Evolutionary conservation across 306 rosid species (phyloP), one percentile per base, ranked within the genome.

Genomic region (Inga leiocalycina): DNA sequence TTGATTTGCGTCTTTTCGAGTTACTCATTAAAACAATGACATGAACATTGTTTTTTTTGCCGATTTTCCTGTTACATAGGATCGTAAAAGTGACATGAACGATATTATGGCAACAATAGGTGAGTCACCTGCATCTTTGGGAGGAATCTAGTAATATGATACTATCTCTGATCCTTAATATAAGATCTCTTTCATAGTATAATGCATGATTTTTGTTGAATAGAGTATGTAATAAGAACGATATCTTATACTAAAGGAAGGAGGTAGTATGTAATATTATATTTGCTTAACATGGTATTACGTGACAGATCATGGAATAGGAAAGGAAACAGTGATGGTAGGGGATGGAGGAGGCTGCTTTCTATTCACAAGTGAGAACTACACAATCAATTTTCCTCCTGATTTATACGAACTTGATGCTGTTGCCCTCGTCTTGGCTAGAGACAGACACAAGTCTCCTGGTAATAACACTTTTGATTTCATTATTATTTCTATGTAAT

Each of bases 291-390:
- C 37, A n/a, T 62, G 30, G 32, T 71, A 5, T 45, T 3, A 16
- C 59, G 10, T 78, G 67, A 76, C 89, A 91, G 95, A 91, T 85
- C 67, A 82, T 69, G 78, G 81, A 44, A 82, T 89, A 84, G 89
- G 88, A 12, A 51, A 41, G 83, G 92, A 88, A 75, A 88, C 92
- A 1, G 83, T 82, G 57, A 86, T 92, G 57, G 91, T 90, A 67
- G 96, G 96, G 13, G 89, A 88, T 74, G 89, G 79, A 41, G 88
- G 86, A 61, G 89, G 92, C 19, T 82, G 88, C 64, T 88, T 90
- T 78, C 19, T 84, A 66, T 87, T 78, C 80, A 80, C 12, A 77
- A 80, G 88, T 20, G 41, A 8, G 59, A 71, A 88, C 7, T 71
- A 78, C 57, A 68, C 83, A 8, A 80, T 80, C 68, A 83, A 76